phyloP scores from a whole-genome alignment of 2,329 filamentous ascomycete species.

The Diaporthe sp. region DNA sequence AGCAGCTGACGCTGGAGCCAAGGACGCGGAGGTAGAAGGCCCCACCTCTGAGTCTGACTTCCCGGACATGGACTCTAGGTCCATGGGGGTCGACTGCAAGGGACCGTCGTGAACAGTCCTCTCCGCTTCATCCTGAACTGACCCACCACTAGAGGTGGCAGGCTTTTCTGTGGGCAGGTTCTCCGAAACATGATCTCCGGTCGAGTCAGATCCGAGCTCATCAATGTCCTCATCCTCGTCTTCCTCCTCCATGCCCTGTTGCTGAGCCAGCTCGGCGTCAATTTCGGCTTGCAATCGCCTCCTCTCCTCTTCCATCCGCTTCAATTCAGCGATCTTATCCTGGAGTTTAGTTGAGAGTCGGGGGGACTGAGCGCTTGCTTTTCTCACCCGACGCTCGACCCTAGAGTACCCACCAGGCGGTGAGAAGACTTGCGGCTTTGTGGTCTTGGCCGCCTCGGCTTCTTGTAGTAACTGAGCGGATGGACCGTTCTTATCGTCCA shows the following conservation, averaged over 20 bases:
- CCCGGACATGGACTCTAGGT: conserved; percentile 41
- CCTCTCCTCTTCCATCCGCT: conserved; percentile 60
- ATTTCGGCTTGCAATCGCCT: conserved; percentile 66
- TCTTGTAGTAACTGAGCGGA: conserved; percentile 47
- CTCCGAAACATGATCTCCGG: conserved; percentile 52
- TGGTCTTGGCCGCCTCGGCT: conserved; percentile 46
- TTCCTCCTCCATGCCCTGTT: conserved; percentile 41
- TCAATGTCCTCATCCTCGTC: conserved; percentile 44
- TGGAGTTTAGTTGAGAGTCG: conserved; percentile 55
- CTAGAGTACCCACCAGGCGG: conserved; percentile 28
- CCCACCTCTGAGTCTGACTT: conserved; percentile 9
- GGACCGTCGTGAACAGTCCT: neutral
- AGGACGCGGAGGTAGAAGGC: neutral
- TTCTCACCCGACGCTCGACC: conserved; percentile 50
- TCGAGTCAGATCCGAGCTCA: conserved; percentile 51
- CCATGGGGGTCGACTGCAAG: conserved; percentile 43
- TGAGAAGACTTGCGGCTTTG: conserved; percentile 45
- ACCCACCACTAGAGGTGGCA: neutral
- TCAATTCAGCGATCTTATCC: conserved; percentile 63
- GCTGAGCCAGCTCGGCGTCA: conserved; percentile 52
- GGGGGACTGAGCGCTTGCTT: conserved; percentile 56
- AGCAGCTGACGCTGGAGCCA: neutral
- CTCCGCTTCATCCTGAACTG: neutral
- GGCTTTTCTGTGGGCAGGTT: neutral
- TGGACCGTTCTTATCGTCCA: conserved; percentile 43